Percentiles rank a stretch among this genome's conserved stretches.
Conservation (phyloP, 1,284 basidiomycete species). For the Ceraceosorus guamensis region DNA sequence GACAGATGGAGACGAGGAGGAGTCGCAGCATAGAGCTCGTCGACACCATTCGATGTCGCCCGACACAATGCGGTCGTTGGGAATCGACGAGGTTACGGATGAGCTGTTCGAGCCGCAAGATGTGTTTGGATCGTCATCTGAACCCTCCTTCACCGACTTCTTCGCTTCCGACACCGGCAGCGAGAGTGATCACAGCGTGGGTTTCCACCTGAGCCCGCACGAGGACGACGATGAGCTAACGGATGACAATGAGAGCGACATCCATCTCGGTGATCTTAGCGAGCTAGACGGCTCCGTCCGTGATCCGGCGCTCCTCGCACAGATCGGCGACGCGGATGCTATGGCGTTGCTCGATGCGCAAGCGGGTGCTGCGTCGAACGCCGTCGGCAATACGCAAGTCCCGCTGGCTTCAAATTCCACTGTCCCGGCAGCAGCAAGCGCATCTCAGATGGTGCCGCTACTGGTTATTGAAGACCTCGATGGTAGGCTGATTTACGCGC, state of each 20-base stretch:
- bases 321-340: constrained; percentile 22
- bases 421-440: constrained; percentile 13
- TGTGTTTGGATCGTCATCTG: constrained; percentile 42
- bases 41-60: constrained; percentile 21
- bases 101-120: constrained; percentile 43
- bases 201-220: constrained; percentile 3
- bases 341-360: background rate
- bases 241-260: constrained; percentile 25
- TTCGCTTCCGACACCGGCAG: constrained; percentile 32
- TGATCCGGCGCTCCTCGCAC: constrained; percentile 37
- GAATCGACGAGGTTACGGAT: constrained; percentile 28
- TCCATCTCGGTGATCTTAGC: constrained; percentile 20
- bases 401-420: background rate
- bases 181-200: constrained; percentile 20
- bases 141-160: constrained; percentile 47
- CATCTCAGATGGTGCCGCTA: constrained; percentile 22
- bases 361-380: background rate
- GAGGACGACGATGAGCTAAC: constrained; percentile 21
- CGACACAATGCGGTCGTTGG: constrained; percentile 30
- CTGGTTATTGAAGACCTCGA: constrained; percentile 48
- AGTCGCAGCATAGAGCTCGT: constrained; percentile 2
- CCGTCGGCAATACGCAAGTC: background rate
- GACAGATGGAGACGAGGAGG: constrained; percentile 17
- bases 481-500: constrained; percentile 45
- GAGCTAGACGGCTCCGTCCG: constrained; percentile 32